Base-by-base conservation (phyloP, 2,329 filamentous ascomycete genomes). In the Elsinoe perseae region DNA sequence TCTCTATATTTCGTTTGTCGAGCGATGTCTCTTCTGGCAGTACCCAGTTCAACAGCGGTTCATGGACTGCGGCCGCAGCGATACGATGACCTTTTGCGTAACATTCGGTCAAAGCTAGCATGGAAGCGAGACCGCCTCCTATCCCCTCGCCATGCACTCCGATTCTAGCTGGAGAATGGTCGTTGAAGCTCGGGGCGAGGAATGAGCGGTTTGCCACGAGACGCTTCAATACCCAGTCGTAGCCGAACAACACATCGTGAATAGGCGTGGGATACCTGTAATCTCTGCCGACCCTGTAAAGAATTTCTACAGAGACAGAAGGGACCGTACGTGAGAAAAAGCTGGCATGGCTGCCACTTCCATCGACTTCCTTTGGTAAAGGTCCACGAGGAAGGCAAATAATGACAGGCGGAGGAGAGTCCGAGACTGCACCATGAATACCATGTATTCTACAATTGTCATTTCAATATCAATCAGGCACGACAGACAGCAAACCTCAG, bases 21-120 rank as follows among this genome's bases (percentile, higher is more conserved):
- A 32, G 23, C 42, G 9, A 9, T 14, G 18, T 20, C 43, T 68
- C 63, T 34, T 71, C 66, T 18, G 70, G 66, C 43, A 72, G 72
- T 2, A 74, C 65, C 77, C 77, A 79, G 59, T 78, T 74, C 9
- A 71, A 65, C 5, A 79, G 66, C 6, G 77, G 75, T 40, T 74
- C 75, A 59, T 72, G 75, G 12, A 77, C 63, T 2, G 73, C 73
- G 5, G 73, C 73, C 23, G 75, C 74, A n/a, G 64, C 65, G 27
- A 79, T 69, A 9, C 73, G 68, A 23, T 65, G 68, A 27, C 68
- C 61, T n/a, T 70, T 69, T 8, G 66, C 56, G 16, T 68, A 68
- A 58, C 74, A 77, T 63, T 79, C 77, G 8, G 76, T 78, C 64
- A 79, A 60, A 1, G 74, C 75, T 3, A 79, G 68, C 68, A 74